phyloP scores from a whole-genome alignment of 2,329 filamentous ascomycete genomes.

The Xylaria sp. region DNA sequence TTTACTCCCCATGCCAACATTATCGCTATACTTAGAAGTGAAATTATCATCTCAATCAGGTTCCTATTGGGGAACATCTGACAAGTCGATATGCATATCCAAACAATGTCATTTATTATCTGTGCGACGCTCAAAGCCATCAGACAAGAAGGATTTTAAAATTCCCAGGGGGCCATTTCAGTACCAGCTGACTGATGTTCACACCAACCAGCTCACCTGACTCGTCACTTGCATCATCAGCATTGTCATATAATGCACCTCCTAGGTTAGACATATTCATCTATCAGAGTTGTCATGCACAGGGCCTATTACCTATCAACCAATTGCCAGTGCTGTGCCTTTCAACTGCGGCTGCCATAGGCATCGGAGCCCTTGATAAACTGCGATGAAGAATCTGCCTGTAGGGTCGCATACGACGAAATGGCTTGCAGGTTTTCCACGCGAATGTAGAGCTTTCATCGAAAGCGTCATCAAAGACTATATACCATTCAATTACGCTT shows the following conservation, averaged over 20 bases:
- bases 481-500: not conserved
- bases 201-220: not conserved
- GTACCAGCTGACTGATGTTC: not conserved
- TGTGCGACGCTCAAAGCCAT: not conserved
- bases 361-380: no score
- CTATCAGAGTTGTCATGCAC: not conserved
- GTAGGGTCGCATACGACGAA: not conserved
- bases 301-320: not conserved
- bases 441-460: not conserved
- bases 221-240: conserved; percentile 7
- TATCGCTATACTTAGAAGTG: not conserved
- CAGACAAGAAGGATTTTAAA: not conserved
- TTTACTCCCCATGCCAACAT: not conserved
- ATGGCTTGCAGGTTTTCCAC: not conserved
- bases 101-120: not conserved
- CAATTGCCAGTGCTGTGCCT: not conserved
- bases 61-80: not conserved
- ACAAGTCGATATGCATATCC: not conserved
- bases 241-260: not conserved
- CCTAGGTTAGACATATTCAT: not conserved
- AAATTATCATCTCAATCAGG: not conserved
- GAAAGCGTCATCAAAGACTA: not conserved
- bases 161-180: no score
- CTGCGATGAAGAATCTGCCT: not conserved
- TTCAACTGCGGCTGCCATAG: not conserved